Evolutionary conservation across 2,329 filamentous ascomycete species (phyloP), one percentile per base, ranked within the genome.

Genomic region (Aspergillus brunneoviolaceus): DNA sequence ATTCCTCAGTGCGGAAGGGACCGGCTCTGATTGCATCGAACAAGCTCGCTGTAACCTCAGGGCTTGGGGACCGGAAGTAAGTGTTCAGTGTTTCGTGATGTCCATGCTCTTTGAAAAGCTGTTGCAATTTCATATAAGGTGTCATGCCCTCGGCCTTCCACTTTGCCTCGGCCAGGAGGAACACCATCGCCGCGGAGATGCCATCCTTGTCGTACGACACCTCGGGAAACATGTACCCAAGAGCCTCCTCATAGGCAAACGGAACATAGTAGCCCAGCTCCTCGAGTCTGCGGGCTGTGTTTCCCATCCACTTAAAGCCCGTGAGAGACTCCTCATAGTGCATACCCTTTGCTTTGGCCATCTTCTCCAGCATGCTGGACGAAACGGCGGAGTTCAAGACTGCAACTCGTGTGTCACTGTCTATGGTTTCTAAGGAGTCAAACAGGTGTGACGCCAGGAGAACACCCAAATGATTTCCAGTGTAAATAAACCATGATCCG

Each of bases 241-340:
- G 80, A 7, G 86, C 86, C 73, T 89, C 86, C 72, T 89, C 86
- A 64, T 85, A 89, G 1, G 85, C 85, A 67, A 83, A 88, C 0
- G 80, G 75, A 0, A 84, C 80, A 23, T 80, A 75, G 64, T 82
- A 83, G 25, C 82, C 84, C 57, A 76, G 67, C 2, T 70, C 66
- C 58, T 81, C 76, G 2, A 87, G 77, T n/a, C 81, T 75, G 19
- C 81, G 79, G 1, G 85, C 84, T 50, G 83, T 78, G 63, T 87
- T 88, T 2, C 85, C 86, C 63, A 89, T 81, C 86, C 86, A 89
- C 70, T 89, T 89, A 76, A 89, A 89, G 1, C 86, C 86, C 0
- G 86, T 89, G 31, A 89, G 73, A 0, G 86, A 87, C 67, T 88
- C 86, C 60, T 80, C 77, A 67, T 84, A 87, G 54, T 81, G 75